These are phyloP conservation scores for Penicillium malachiteum DNA, from an alignment of 495 filamentous ascomycete genomes.

Conservation along the genomic window DNA sequence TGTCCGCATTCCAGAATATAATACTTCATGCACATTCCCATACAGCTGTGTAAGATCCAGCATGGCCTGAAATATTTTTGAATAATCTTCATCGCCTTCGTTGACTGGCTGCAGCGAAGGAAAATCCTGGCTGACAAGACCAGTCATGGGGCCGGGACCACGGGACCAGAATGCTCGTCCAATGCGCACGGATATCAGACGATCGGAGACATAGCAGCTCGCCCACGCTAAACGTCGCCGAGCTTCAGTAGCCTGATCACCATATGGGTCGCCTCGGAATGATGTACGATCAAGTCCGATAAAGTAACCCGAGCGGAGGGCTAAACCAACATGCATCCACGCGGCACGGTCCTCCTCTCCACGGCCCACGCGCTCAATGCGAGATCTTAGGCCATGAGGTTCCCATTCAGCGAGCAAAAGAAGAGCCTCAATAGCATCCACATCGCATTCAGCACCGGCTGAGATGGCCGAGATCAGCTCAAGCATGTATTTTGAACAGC, in stretches of 20 bases:
- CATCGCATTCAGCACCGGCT: conserved; percentile 57
- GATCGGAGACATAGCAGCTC: conserved; percentile 64
- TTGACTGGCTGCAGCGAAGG: conserved; percentile 54
- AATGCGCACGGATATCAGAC: conserved; percentile 61
- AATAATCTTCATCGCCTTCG: conserved; percentile 59
- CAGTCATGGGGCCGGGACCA: conserved; percentile 62
- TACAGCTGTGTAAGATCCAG: conserved; percentile 66
- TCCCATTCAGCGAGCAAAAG: conserved; percentile 65
- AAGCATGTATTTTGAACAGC: conserved; percentile 64
- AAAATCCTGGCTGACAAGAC: conserved; percentile 59
- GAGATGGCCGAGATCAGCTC: conserved; percentile 59
- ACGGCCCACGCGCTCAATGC: conserved; percentile 54
- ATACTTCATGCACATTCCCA: conserved; percentile 63
- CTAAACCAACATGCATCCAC: conserved; percentile 68
- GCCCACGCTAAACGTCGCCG: conserved; percentile 62
- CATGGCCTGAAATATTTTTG: conserved; percentile 61
- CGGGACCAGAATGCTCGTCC: conserved; percentile 66
- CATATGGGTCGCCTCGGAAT: conserved; percentile 47
- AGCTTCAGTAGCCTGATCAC: conserved; percentile 50
- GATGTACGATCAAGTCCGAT: conserved; percentile 58
- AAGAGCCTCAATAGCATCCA: conserved; percentile 64
- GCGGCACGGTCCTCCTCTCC: conserved; percentile 66
- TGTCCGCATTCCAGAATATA: conserved; percentile 63
- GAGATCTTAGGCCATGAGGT: conserved; percentile 55
- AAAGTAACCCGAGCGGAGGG: conserved; percentile 63